Percentiles rank a stretch among this genome's conserved stretches.
These are phyloP conservation scores for Cladosporium sp. DNA, from an alignment of 2,329 filamentous ascomycete genomes.

Conservation along the genomic window DNA sequence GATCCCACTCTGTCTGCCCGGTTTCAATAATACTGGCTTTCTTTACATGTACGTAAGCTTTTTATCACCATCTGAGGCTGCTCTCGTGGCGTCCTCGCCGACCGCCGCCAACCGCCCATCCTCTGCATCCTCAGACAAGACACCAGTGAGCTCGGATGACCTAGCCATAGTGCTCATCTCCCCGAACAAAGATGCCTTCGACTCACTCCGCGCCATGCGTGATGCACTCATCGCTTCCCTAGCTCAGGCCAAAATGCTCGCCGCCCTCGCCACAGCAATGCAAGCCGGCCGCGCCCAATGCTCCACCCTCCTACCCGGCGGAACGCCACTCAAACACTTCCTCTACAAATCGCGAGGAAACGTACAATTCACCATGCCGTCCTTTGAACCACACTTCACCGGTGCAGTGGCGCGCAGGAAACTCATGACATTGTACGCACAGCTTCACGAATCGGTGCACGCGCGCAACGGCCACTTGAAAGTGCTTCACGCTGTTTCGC, in stretches of 20 bases:
- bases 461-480: constrained; percentile 79
- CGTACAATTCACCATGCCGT: constrained; percentile 92
- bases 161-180: constrained; percentile 93
- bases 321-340: constrained; percentile 78
- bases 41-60: constrained; percentile 99
- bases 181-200: constrained; percentile 89
- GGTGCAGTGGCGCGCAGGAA: constrained; percentile 36
- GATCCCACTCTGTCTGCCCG: constrained; percentile 92
- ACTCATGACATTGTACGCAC: constrained; percentile 79
- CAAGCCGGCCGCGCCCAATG: constrained; percentile 66
- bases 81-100: neutral
- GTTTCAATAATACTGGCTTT: constrained; percentile 95
- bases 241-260: constrained; percentile 68
- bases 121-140: neutral
- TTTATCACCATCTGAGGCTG: constrained; percentile 50
- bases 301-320: constrained; percentile 70
- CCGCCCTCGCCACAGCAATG: constrained; percentile 68
- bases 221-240: constrained; percentile 64
- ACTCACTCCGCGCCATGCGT: constrained; percentile 71
- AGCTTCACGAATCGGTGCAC: constrained; percentile 80
- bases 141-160: constrained; percentile 44
- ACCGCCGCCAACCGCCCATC: constrained; percentile 13
- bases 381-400: constrained; percentile 65
- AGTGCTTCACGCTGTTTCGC: constrained; percentile 72
- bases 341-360: constrained; percentile 92